Evolutionary conservation across 2,329 filamentous ascomycete genomes (phyloP).

Genomic region (Penicillium sp.): DNA sequence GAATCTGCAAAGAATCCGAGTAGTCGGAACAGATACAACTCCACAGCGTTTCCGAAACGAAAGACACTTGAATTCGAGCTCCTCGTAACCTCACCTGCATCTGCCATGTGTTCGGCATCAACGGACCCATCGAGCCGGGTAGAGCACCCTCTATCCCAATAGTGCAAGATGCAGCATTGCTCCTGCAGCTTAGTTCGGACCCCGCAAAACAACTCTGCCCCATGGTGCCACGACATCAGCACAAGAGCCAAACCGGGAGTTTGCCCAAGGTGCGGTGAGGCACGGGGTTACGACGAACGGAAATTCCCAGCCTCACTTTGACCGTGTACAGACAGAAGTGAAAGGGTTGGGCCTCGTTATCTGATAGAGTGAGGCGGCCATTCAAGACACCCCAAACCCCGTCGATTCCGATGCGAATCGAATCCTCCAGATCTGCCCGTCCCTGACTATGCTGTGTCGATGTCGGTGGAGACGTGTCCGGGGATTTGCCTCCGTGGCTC

Average conservation of each 20-base stretch:
- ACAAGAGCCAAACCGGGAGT: conserved; percentile 21
- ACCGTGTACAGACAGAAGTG: background rate
- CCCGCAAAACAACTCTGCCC: conserved; percentile 13
- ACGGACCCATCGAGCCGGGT: background rate
- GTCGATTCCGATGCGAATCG: conserved; percentile 18
- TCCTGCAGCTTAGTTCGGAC: conserved; percentile 17
- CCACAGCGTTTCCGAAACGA: background rate
- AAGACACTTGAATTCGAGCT: background rate
- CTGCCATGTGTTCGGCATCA: conserved; percentile 16
- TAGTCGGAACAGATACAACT: background rate
- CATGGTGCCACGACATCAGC: conserved; percentile 36
- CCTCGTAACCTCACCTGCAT: conserved; percentile 2
- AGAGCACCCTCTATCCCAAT: conserved; percentile 8
- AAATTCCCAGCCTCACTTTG: conserved; percentile 20
- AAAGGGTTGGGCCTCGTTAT: conserved; percentile 29
- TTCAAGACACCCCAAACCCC: conserved; percentile 10
- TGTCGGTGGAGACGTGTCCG: too few relatives aligned
- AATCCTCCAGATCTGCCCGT: background rate
- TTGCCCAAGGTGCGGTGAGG: conserved; percentile 22
- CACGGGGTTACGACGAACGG: background rate
- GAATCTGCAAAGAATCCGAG: background rate
- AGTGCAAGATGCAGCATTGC: conserved; percentile 16
- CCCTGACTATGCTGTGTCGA: background rate
- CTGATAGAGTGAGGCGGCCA: conserved; percentile 33
- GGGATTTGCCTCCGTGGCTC: background rate